Conservation (phyloP, 73 alveolate genomes). For the Paramecium pentaurelia region DNA sequence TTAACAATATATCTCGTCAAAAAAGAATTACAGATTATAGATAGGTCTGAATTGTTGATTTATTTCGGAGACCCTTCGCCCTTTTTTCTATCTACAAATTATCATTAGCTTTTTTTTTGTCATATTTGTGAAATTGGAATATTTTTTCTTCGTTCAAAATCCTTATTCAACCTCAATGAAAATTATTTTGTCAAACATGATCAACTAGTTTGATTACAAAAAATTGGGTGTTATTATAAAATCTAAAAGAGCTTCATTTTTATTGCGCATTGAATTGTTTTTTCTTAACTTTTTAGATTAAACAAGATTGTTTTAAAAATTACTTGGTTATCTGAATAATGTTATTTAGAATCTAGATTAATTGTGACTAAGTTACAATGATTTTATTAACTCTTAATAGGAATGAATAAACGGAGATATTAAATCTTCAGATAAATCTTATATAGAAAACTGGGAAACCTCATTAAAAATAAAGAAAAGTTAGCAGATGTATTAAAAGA, state of each 20-base stretch:
- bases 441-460: too few species aligned
- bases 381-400: too few species aligned
- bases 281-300: not conserved
- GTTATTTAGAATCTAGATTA: too few species aligned
- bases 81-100: not conserved
- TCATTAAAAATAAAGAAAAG: too few species aligned
- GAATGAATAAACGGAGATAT: too few species aligned
- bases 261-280: too few species aligned
- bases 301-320: not conserved
- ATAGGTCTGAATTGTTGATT: not conserved
- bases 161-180: not conserved
- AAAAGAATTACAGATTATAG: not conserved
- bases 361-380: too few species aligned
- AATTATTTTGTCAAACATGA: not conserved
- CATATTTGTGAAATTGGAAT: not conserved
- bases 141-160: not conserved
- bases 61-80: not conserved
- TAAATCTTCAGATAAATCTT: too few species aligned
- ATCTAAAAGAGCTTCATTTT: not conserved
- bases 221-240: not conserved
- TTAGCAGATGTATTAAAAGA: too few species aligned
- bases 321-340: too few species aligned
- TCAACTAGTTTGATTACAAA: not conserved
- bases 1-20: not conserved
- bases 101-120: not conserved